Evolutionary conservation across 768 basidiomycete species (phyloP).

Genomic region (Auricularia auricula-judae): DNA sequence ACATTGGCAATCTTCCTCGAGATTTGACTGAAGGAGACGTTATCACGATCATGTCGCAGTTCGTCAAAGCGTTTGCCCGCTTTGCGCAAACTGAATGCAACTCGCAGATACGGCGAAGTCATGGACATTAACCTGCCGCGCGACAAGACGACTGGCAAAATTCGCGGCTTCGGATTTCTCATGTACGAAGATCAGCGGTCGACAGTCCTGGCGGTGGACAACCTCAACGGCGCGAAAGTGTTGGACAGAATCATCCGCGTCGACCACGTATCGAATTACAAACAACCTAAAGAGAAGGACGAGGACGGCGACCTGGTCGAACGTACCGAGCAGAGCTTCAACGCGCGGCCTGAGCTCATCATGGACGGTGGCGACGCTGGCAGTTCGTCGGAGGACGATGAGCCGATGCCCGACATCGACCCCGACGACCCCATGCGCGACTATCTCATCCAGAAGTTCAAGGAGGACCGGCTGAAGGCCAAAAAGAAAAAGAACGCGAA

Average conservation of each 20-base stretch:
- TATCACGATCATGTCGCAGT: constrained; percentile 97
- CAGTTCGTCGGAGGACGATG: constrained; percentile 42
- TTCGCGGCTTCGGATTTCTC: constrained; percentile 86
- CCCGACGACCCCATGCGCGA: constrained; percentile 98
- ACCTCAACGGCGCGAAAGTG: constrained; percentile 90
- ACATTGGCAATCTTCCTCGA: constrained; percentile 76
- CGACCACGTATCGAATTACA: constrained; percentile 87
- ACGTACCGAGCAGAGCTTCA: constrained; percentile 73
- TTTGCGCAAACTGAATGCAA: too few relatives aligned
- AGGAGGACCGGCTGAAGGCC: constrained; percentile 53
- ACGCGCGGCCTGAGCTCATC: constrained; percentile 70
- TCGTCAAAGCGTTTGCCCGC: constrained; percentile 21
- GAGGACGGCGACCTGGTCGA: constrained; percentile 82
- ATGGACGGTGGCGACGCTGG: constrained; percentile 44
- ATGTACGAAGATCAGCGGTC: constrained; percentile 99
- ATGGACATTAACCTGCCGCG: constrained; percentile 92
- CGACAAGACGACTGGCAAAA: constrained; percentile 86
- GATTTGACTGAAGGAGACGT: constrained; percentile 97
- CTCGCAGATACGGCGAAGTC: constrained; percentile 82
- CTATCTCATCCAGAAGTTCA: constrained; percentile 67
- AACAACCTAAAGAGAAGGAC: constrained; percentile 66
- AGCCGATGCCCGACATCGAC: constrained; percentile 61
- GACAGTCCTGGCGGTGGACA: constrained; percentile 93
- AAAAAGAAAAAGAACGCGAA: constrained; percentile 65
- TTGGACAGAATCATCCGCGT: constrained; percentile 81